phyloP scores from a whole-genome alignment of 2,329 filamentous ascomycete species.

The Penicillium crustosum region DNA sequence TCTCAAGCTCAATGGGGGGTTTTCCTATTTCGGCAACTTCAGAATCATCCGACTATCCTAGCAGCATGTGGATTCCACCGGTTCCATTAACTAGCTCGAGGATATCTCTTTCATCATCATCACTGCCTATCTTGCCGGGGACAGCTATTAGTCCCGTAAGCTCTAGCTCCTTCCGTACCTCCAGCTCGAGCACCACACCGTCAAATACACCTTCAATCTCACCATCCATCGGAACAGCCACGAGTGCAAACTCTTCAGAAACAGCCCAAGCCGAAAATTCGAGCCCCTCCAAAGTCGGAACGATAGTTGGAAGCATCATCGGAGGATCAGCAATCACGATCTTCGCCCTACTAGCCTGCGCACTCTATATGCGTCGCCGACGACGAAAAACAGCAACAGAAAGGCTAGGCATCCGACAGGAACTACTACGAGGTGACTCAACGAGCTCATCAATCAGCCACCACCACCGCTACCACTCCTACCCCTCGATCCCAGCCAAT shows the following conservation, averaged over 20 bases:
- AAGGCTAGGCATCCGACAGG: constrained; percentile 16
- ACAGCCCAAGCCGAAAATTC: background rate
- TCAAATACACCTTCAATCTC: background rate
- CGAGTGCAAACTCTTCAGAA: background rate
- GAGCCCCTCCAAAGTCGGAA: constrained; percentile 11
- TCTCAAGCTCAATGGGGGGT: background rate
- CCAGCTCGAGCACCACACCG: background rate
- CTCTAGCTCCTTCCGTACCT: background rate
- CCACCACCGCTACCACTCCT: constrained; percentile 7
- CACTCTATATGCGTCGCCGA: constrained; percentile 26
- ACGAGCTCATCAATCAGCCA: constrained; percentile 13
- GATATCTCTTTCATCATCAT: background rate
- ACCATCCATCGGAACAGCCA: background rate
- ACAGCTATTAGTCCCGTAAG: background rate
- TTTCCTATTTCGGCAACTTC: background rate
- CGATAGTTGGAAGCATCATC: constrained; percentile 32
- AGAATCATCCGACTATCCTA: background rate
- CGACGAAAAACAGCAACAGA: constrained; percentile 13
- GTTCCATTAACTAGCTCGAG: background rate
- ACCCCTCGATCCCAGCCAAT: constrained; percentile 8
- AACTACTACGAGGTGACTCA: constrained; percentile 19
- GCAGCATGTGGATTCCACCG: background rate
- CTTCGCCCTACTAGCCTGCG: constrained; percentile 25
- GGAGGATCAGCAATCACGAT: constrained; percentile 28
- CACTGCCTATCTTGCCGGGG: background rate